Percentiles rank a stretch among this genome's conserved stretches.
These are phyloP conservation scores for Pythium vanterpoolii DNA, from an alignment of 352 stramenopile genomes.

Conservation along the genomic window DNA sequence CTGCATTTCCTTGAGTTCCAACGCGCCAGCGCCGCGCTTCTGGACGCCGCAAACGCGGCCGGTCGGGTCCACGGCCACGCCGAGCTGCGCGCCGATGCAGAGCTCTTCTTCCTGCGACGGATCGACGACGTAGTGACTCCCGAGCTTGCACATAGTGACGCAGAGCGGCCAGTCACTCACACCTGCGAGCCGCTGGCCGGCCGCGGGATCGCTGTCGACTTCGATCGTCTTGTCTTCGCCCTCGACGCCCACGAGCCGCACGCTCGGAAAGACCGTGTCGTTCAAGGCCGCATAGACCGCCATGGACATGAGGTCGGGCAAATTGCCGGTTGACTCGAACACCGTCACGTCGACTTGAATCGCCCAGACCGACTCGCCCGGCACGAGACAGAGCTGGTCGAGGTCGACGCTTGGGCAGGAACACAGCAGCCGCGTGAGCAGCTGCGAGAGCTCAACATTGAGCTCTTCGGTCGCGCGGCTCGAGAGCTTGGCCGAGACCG, in stretches of 20 bases:
- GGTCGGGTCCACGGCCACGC: constrained; percentile 58
- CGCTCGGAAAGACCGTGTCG: constrained; percentile 72
- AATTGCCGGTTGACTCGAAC: constrained; percentile 74
- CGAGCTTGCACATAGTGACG: constrained; percentile 74
- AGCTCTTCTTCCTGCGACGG: constrained; percentile 73
- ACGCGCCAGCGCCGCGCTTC: constrained; percentile 64
- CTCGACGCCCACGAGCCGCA: constrained; percentile 67
- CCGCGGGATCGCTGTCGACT: constrained; percentile 67
- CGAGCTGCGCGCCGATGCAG: constrained; percentile 71
- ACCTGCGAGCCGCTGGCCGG: constrained; percentile 44
- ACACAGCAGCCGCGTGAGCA: constrained; percentile 65
- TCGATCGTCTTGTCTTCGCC: constrained; percentile 75
- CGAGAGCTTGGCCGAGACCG: constrained; percentile 68
- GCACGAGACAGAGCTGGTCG: constrained; percentile 61
- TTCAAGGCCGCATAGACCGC: constrained; percentile 78
- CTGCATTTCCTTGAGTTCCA: constrained; percentile 77
- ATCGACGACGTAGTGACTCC: constrained; percentile 64
- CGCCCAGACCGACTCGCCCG: constrained; percentile 68
- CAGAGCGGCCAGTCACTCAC: constrained; percentile 64
- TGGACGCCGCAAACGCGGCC: constrained; percentile 67
- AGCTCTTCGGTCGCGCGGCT: constrained; percentile 70
- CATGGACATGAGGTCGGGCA: constrained; percentile 75
- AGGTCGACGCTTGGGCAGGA: constrained; percentile 51
- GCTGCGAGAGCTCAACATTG: constrained; percentile 76
- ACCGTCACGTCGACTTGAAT: constrained; percentile 77